phyloP scores from a whole-genome alignment of 2,329 filamentous ascomycete species.

The Chaetomium olivaceum region DNA sequence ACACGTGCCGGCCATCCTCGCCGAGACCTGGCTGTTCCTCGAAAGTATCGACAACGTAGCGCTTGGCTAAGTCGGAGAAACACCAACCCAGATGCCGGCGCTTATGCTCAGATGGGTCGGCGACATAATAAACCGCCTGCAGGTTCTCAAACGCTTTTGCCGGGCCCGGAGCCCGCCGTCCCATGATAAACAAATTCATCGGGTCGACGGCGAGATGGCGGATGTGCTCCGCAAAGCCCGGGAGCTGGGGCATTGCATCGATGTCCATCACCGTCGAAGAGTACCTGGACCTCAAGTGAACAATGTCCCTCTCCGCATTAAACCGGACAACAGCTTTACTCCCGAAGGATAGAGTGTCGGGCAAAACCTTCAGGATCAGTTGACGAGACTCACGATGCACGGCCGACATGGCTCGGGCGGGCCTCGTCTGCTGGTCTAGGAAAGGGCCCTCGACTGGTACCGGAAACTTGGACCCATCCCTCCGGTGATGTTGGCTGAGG shows the following conservation, averaged over 20 bases:
- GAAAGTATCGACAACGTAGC: conserved; percentile 29
- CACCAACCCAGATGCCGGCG: conserved; percentile 32
- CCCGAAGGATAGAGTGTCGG: conserved; percentile 34
- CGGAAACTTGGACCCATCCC: background rate
- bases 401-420: conserved; percentile 37
- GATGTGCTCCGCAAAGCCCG: conserved; percentile 23
- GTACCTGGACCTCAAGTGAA: conserved; percentile 22
- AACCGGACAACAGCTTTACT: conserved; percentile 33
- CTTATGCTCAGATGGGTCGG: background rate
- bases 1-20: conserved; percentile 31
- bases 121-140: conserved; percentile 28
- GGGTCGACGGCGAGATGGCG: conserved; percentile 31
- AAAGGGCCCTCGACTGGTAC: conserved; percentile 26
- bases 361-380: conserved; percentile 37
- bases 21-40: conserved; percentile 28
- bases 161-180: conserved; percentile 1
- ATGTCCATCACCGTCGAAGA: background rate
- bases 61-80: conserved; percentile 25
- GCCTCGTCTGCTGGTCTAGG: conserved; percentile 36
- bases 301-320: conserved; percentile 36
- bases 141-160: conserved; percentile 18
- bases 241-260: background rate
- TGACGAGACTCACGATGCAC: conserved; percentile 38
- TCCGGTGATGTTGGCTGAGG: background rate
- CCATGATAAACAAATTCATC: background rate